Percentiles rank a stretch among this genome's conserved stretches.
Evolutionary conservation across 345 rosid species (phyloP).

Genomic region (Murraya paniculata): DNA sequence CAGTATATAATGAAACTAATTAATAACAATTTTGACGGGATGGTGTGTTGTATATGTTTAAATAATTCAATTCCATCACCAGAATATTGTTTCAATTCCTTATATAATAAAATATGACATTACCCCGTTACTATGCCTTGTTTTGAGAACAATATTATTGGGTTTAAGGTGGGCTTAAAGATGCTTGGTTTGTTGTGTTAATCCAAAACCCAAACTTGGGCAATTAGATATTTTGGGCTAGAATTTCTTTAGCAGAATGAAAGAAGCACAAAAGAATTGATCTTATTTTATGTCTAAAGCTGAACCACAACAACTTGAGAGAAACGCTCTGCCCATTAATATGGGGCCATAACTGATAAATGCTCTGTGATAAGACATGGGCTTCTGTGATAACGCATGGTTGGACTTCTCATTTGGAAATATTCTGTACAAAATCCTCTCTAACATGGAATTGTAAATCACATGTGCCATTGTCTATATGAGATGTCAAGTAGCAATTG

Average conservation of each 20-base stretch:
- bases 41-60: not conserved
- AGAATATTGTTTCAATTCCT: too few species aligned
- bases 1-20: too few species aligned
- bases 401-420: too few species aligned
- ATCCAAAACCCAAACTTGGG: not conserved
- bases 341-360: not conserved
- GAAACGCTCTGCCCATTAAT: not conserved
- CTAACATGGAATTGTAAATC: not conserved
- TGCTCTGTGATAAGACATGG: not conserved
- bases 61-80: not conserved
- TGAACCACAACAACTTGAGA: not conserved
- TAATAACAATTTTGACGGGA: not conserved
- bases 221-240: not conserved
- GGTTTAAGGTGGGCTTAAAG: not conserved
- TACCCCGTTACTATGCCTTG: not conserved
- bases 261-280: not conserved
- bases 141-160: not conserved
- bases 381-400: not conserved
- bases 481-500: not conserved
- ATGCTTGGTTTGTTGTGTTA: not conserved
- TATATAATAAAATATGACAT: not conserved
- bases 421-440: not conserved
- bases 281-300: not conserved
- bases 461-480: not conserved
- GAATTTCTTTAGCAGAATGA: too few species aligned